Base-by-base conservation (phyloP, 2,329 filamentous ascomycete genomes). In the Elsinoe australis region DNA sequence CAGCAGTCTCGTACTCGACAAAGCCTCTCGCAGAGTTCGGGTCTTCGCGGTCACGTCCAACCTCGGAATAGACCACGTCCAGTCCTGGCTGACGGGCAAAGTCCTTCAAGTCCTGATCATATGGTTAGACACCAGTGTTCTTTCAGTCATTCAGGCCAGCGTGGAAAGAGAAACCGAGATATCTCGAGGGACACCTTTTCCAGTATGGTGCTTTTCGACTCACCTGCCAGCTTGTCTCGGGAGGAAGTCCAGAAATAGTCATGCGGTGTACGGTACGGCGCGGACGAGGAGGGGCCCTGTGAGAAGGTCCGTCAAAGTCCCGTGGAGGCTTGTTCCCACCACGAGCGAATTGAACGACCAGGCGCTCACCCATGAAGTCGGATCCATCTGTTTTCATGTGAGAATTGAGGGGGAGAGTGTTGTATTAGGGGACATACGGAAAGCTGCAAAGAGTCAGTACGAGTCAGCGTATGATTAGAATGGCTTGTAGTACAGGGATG, bases 181-280 rank as follows among this genome's bases (percentile, higher is more conserved):
- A n/a, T n/a, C n/a, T n/a, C n/a, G n/a, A n/a, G n/a, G n/a, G n/a
- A n/a, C n/a, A n/a, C n/a, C n/a, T n/a, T n/a, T n/a, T n/a, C n/a
- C n/a, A n/a, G 28, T 56, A 67, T 74, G 85, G 15, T 10, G n/a
- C 9, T 29, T 10, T 24, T 35, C 19, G n/a, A 48, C 92, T 92
- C 84, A 98, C 92, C 92, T 98, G 92, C 92, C 92, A 98, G 81
- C 89, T 95, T 77, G 92, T 98, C 77, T 96, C 90, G 73, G 80
- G 82, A 67, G 90, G 89, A 70, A 98, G 87, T 74, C 89, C 90
- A 75, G 86, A 85, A 64, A 98, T 94, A 70, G 90, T 84, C 92
- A 98, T 96, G 68, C 92, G 85, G 70, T 89, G 88, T 58, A 88
- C 82, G 58, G 92, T 98, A 68, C 92, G 88, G 64, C 92, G 85